A percentile compares a stretch with the other conserved stretches of the same genome.
Evolutionary conservation across 768 basidiomycete genomes (phyloP).

Genomic region (Galerina marginata): DNA sequence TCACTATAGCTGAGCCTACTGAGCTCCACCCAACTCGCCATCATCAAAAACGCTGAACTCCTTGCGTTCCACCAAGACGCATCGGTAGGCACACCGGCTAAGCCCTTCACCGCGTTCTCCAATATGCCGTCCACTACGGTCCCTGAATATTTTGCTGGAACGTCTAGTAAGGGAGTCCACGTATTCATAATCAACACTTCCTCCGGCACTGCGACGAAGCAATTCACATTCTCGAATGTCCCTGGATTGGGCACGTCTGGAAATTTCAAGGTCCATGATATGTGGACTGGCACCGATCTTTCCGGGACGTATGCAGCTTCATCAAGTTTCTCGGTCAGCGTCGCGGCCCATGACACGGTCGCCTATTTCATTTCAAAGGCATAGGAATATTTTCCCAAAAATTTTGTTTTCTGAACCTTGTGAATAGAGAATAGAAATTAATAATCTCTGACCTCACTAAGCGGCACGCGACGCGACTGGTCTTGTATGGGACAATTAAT

Average conservation of each 20-base stretch:
- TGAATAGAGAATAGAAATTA: too few species aligned
- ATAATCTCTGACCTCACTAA: not conserved
- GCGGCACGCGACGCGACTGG: too few species aligned
- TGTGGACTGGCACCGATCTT: slow-evolving; percentile 55
- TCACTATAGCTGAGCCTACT: slow-evolving; percentile 45
- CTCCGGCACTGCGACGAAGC: slow-evolving; percentile 44
- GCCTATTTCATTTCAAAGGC: slow-evolving; percentile 47
- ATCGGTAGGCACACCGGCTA: slow-evolving; percentile 49
- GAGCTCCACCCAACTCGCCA: slow-evolving; percentile 45
- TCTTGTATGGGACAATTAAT: too few species aligned
- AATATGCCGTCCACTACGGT: slow-evolving; percentile 46
- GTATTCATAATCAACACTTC: slow-evolving; percentile 61
- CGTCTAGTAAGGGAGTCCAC: slow-evolving; percentile 54
- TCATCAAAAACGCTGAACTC: slow-evolving; percentile 56
- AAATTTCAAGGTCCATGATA: slow-evolving; percentile 52
- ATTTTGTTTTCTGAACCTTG: not conserved
- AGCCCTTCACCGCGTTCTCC: slow-evolving; percentile 49
- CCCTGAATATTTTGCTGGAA: slow-evolving; percentile 58
- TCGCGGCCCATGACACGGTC: slow-evolving; percentile 58
- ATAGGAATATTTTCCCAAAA: not conserved
- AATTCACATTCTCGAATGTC: slow-evolving; percentile 50
- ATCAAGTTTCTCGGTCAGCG: slow-evolving; percentile 42
- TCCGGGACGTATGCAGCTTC: slow-evolving; percentile 42
- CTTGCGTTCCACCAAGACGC: slow-evolving; percentile 61
- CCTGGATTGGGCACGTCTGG: slow-evolving; percentile 47